phyloP scores from a whole-genome alignment of 2,329 filamentous ascomycete species.

The Diaporthe citrichinensis region DNA sequence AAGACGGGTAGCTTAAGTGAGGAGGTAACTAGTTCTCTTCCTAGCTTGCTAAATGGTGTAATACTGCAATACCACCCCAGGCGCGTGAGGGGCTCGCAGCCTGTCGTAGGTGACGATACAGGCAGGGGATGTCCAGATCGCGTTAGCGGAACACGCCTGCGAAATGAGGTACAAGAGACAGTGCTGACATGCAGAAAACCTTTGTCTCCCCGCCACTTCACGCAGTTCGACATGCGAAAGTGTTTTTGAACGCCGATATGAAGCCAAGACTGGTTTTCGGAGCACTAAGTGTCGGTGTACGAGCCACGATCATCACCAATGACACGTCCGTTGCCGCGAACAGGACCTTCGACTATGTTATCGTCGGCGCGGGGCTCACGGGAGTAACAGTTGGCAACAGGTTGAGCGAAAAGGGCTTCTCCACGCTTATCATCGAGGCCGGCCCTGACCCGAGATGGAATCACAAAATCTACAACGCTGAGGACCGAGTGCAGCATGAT shows the following conservation, averaged over 20 bases:
- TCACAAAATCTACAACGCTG: slow-evolving; percentile 42
- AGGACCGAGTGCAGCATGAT: slow-evolving; percentile 41
- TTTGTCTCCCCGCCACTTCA: neutral
- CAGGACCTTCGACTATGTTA: slow-evolving; percentile 41
- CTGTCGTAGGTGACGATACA: neutral
- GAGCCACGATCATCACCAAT: slow-evolving; percentile 44
- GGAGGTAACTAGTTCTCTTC: neutral
- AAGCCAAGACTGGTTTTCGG: neutral
- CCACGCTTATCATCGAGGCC: slow-evolving; percentile 46
- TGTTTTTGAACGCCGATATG: neutral
- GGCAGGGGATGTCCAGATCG: neutral
- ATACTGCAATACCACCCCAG: neutral
- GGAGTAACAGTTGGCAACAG: slow-evolving; percentile 37
- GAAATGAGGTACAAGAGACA: neutral
- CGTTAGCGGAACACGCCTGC: neutral
- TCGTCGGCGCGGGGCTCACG: slow-evolving; percentile 40
- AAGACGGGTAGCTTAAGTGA: neutral
- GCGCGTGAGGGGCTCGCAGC: neutral
- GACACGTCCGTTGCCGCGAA: slow-evolving; percentile 35
- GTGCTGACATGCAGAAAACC: neutral
- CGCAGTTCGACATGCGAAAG: neutral
- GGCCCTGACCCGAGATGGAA: slow-evolving; percentile 46
- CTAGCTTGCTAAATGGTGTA: neutral
- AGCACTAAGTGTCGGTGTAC: neutral
- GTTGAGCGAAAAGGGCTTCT: slow-evolving; percentile 44